Evolutionary conservation across 2,329 filamentous ascomycete genomes (phyloP), one percentile per base, ranked within the genome.

Genomic region (Diaporthe citrichinensis): DNA sequence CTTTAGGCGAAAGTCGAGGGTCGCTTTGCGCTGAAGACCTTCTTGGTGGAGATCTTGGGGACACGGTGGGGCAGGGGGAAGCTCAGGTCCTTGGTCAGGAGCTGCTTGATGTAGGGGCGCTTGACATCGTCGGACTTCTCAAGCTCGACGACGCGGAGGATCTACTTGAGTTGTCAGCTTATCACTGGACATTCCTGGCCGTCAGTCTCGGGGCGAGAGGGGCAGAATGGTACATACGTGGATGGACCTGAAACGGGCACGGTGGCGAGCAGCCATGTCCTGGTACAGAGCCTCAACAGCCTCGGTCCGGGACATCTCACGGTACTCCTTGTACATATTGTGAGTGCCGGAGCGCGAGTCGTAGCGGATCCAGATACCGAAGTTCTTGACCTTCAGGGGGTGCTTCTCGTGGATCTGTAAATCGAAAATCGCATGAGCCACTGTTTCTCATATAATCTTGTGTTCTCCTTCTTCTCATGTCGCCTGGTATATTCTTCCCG

Each of bases 321-420:
- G 95, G 94, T 98, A 98, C 94, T 99, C 97, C 94, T 98, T 98
- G 95, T 99, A 99, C 97, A 99, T 99, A 94, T 99, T 99, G 95
- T 99, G 97, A 84, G 97, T 99, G 84, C 97, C 97, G 84, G 97
- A 98, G 89, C 97, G 96, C 79, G 97, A 99, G 91, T 99, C 96
- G 91, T 99, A 99, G 87, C 97, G 96, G 90, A 99, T 94, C 97
- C 97, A 99, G 93, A 99, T 93, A 88, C 97, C 97, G 87, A 99
- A 98, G 94, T 98, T 99, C 95, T 99, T 99, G 92, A 99, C 96
- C 92, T 98, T 98, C 86, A 96, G 91, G 84, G 97, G 97, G 88
- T 95, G 95, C 94, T 98, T 98, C 95, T 99, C 97, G 90, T 92
- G 89, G 91, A 99, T 97, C 96, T 98, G 78, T 44, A 41, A 61